These are phyloP conservation scores for Avena insularis DNA, from an alignment of 176 grass and related monocot species.

Conservation along the genomic window DNA sequence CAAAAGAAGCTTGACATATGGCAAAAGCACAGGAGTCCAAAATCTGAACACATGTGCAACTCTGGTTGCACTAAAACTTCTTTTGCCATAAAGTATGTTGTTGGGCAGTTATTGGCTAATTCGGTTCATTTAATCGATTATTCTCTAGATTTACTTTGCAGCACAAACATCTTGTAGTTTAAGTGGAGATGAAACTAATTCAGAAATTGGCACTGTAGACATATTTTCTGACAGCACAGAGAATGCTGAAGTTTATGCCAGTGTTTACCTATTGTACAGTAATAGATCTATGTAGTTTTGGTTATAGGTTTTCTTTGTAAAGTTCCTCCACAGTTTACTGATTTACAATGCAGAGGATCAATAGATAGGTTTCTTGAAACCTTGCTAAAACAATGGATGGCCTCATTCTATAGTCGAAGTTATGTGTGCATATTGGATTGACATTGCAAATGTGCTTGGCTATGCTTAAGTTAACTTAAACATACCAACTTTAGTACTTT, in stretches of 20 bases:
- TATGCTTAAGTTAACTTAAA: conserved; percentile 15
- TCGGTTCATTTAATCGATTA: no score
- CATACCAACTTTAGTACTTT: background rate
- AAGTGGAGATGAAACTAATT: background rate
- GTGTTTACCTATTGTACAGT: no score
- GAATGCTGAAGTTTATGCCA: background rate
- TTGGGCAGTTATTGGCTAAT: background rate
- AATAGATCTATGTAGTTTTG: background rate
- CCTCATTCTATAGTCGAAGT: background rate
- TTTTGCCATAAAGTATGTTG: conserved; percentile 76
- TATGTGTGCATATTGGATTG: background rate
- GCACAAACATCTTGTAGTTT: no score
- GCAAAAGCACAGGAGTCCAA: conserved; percentile 53
- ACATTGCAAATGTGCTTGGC: background rate
- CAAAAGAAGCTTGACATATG: conserved; percentile 57
- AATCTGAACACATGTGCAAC: conserved; percentile 38
- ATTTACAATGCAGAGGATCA: background rate
- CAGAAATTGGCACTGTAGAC: background rate
- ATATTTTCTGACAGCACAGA: background rate
- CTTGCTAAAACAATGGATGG: background rate
- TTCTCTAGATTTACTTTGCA: no score
- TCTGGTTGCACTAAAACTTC: conserved; percentile 25
- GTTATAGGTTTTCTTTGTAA: background rate
- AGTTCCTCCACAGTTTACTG: background rate
- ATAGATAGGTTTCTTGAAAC: conserved; percentile 3